phyloP scores from a whole-genome alignment of 768 basidiomycete genomes.

The Tephrocybe rancida region DNA sequence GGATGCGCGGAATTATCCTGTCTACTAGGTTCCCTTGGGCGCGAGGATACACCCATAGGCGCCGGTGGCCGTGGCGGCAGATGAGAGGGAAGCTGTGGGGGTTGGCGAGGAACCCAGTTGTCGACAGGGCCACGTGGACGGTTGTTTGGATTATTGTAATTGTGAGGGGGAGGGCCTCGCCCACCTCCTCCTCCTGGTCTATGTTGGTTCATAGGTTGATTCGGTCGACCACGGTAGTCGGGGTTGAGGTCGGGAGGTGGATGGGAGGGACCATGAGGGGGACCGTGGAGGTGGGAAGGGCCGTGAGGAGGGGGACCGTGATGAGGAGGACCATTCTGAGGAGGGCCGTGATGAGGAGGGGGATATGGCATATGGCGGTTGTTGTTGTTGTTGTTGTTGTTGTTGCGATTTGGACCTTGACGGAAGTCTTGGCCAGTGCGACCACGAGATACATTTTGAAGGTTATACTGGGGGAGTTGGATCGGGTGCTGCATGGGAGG shows the following conservation, averaged over 20 bases:
- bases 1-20: slow-evolving; percentile 1
- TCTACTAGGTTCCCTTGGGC: slow-evolving; percentile 7
- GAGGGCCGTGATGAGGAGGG: slow-evolving; percentile 35
- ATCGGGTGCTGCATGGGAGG: slow-evolving; percentile 12
- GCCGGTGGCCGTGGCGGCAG: slow-evolving; percentile 10
- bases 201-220: background rate
- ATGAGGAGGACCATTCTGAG: background rate
- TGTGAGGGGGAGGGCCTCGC: background rate
- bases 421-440: slow-evolving; percentile 26
- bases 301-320: slow-evolving; percentile 1
- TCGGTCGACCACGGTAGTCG: background rate
- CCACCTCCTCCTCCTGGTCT: background rate
- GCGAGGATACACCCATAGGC: slow-evolving; percentile 2
- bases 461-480: background rate
- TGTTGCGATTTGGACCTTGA: background rate
- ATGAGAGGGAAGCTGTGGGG: slow-evolving; percentile 3
- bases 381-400: background rate
- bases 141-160: background rate
- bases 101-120: background rate
- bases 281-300: background rate
- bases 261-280: background rate
- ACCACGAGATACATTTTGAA: slow-evolving; percentile 4
- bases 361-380: slow-evolving; percentile 40
- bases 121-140: background rate
- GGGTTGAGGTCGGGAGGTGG: background rate